Conservation (phyloP, 176 grass and related monocot species). For the Leersia perrieri region DNA sequence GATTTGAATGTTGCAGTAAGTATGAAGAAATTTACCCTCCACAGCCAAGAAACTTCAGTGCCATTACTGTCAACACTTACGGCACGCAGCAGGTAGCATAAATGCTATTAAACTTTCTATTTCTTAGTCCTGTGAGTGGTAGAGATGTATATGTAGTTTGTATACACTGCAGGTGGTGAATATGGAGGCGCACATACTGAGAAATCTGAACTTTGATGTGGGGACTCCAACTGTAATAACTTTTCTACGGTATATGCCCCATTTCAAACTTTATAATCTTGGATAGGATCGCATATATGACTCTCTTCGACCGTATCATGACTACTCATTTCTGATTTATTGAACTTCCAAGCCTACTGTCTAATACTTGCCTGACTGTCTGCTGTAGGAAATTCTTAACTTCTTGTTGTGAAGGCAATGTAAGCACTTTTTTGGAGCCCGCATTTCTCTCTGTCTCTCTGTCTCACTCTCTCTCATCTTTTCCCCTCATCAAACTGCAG, state of each 20-base stretch:
- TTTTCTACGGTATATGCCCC: slow-evolving; percentile 39
- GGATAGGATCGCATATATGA: too few relatives aligned
- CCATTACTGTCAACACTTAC: slow-evolving; percentile 46
- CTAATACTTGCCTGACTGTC: neutral
- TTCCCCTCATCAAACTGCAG: neutral
- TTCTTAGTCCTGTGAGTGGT: neutral
- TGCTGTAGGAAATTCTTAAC: slow-evolving; percentile 46
- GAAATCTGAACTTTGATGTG: slow-evolving; percentile 43
- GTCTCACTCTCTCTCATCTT: neutral
- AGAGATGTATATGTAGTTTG: neutral
- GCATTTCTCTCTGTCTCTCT: neutral
- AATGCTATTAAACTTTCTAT: neutral
- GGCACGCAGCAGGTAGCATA: slow-evolving; percentile 44
- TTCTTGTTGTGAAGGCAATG: slow-evolving; percentile 34
- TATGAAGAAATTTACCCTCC: slow-evolving; percentile 50
- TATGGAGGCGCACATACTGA: slow-evolving; percentile 58
- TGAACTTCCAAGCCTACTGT: neutral
- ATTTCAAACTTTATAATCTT: neutral
- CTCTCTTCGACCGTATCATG: too few relatives aligned
- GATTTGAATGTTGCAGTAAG: slow-evolving; percentile 44
- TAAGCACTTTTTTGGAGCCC: slow-evolving; percentile 19
- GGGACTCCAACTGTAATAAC: slow-evolving; percentile 51
- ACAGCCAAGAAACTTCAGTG: slow-evolving; percentile 24
- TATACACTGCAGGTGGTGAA: slow-evolving; percentile 46
- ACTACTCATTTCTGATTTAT: neutral